phyloP scores from a whole-genome alignment of 2,329 filamentous ascomycete species.

The Monilinia fructigena region DNA sequence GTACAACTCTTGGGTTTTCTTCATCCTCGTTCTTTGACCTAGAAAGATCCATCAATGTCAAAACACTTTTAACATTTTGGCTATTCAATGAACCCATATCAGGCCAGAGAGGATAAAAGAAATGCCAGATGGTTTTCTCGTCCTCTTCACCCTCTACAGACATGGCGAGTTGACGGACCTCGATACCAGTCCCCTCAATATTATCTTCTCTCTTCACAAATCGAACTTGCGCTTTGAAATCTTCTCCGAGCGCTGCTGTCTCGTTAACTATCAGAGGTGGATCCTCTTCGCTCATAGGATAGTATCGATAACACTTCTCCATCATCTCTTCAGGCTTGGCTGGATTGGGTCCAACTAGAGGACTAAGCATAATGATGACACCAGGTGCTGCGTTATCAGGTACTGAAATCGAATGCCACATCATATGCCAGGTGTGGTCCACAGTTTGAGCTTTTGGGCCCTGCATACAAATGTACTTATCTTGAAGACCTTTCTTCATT shows the following conservation, averaged over 20 bases:
- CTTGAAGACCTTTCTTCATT: conserved; percentile 33
- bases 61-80: conserved; percentile 64
- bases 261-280: conserved; percentile 58
- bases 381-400: conserved; percentile 59
- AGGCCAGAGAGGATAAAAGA: conserved; percentile 84
- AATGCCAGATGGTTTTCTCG: conserved; percentile 73
- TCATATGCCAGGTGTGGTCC: conserved; percentile 92
- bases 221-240: conserved; percentile 66
- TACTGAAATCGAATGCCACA: conserved; percentile 65
- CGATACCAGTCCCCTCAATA: conserved; percentile 59
- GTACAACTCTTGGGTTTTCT: conserved; percentile 74
- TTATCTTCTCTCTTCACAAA: conserved; percentile 53
- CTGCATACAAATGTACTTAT: conserved; percentile 86
- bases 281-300: conserved; percentile 59
- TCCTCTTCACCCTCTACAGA: conserved; percentile 46
- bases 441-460: conserved; percentile 77
- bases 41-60: conserved; percentile 68
- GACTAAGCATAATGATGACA: conserved; percentile 93
- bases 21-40: conserved; percentile 54
- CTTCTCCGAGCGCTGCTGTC: conserved; percentile 62
- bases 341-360: conserved; percentile 59
- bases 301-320: conserved; percentile 87
- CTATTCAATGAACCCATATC: conserved; percentile 81
- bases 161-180: conserved; percentile 71
- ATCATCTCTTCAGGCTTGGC: conserved; percentile 51